phyloP scores from a whole-genome alignment of 257 asterid species.

The Nicotiana sylvestris region DNA sequence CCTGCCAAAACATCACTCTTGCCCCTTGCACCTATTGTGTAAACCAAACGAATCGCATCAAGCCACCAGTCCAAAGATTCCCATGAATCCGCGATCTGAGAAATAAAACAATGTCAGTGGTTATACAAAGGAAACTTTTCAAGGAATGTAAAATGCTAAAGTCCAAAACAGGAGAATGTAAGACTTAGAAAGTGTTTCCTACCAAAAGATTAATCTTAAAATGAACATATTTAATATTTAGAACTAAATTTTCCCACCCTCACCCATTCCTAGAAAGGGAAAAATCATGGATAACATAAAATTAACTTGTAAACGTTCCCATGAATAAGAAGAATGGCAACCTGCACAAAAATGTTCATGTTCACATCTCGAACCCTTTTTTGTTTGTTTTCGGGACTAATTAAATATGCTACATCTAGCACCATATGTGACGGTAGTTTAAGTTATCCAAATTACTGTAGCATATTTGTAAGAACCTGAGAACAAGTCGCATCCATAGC shows the following conservation, averaged over 20 bases:
- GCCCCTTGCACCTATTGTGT: constrained; percentile 86
- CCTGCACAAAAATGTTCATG: neutral
- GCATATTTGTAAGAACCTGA: neutral
- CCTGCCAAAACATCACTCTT: constrained; percentile 98
- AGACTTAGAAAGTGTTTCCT: neutral
- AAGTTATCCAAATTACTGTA: neutral
- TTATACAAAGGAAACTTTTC: neutral
- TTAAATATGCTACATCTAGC: neutral
- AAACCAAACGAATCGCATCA: constrained; percentile 90
- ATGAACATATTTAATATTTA: neutral
- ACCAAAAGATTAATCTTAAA: neutral
- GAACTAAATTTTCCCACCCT: neutral
- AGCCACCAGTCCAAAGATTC: constrained; percentile 96
- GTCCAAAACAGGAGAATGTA: neutral
- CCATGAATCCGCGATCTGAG: constrained; percentile 98
- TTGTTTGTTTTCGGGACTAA: neutral
- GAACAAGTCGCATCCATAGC: neutral
- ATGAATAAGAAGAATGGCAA: neutral
- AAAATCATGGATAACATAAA: neutral
- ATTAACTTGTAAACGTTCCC: neutral
- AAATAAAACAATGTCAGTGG: neutral
- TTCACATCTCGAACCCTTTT: neutral
- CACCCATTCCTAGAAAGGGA: neutral
- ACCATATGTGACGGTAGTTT: neutral
- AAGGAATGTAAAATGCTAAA: neutral